Evolutionary conservation across 2,329 filamentous ascomycete genomes (phyloP).

Genomic region (Ascochyta fabae): DNA sequence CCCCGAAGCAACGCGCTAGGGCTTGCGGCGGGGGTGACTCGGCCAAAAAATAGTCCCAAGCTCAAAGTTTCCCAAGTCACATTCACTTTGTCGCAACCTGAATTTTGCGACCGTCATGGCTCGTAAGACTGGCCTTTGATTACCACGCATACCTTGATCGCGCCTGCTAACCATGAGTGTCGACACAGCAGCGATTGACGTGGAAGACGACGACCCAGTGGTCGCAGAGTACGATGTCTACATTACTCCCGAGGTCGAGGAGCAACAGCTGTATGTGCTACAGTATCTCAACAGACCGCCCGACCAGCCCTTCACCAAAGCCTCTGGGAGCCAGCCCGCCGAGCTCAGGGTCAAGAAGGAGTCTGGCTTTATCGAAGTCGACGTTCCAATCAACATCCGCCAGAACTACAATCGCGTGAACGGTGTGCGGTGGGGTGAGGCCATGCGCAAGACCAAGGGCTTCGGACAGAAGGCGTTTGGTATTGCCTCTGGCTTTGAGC

Average conservation of each 20-base stretch:
- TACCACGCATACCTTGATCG: neutral
- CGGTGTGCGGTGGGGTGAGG: conserved; percentile 82
- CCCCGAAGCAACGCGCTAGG: conserved; percentile 25
- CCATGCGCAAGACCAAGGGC: conserved; percentile 63
- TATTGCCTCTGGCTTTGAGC: conserved; percentile 54
- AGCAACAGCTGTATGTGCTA: conserved; percentile 69
- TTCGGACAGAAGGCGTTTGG: conserved; percentile 54
- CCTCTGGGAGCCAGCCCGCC: conserved; percentile 62
- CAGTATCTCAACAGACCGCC: conserved; percentile 84
- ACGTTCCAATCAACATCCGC: conserved; percentile 78
- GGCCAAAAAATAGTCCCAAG: neutral
- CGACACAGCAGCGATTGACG: conserved; percentile 29
- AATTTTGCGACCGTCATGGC: conserved; percentile 29
- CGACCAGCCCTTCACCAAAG: conserved; percentile 67
- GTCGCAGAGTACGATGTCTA: conserved; percentile 77
- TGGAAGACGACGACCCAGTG: conserved; percentile 56
- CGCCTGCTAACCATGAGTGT: conserved; percentile 10
- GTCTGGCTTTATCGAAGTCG: conserved; percentile 86
- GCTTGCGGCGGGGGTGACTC: conserved; percentile 13
- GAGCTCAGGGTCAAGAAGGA: conserved; percentile 82
- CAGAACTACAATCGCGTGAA: conserved; percentile 82
- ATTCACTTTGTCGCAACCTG: conserved; percentile 14
- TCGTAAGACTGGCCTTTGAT: conserved; percentile 30
- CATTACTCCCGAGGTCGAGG: conserved; percentile 75
- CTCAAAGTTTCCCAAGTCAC: conserved; percentile 1